phyloP scores from a whole-genome alignment of 148 eudicot species.

The Vaccinium vitisidaea region DNA sequence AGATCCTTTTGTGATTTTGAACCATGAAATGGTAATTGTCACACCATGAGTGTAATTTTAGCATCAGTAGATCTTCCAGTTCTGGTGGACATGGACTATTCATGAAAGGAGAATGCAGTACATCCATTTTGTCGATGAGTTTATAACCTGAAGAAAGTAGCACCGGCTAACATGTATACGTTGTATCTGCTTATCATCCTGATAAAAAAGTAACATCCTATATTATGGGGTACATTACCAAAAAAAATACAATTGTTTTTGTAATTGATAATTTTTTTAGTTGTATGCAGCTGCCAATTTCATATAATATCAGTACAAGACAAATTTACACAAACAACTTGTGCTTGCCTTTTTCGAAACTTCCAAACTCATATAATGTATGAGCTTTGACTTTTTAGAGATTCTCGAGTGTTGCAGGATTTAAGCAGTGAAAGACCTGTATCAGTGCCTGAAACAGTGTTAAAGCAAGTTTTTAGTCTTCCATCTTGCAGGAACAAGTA shows the following conservation, averaged over 20 bases:
- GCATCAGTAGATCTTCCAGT: not conserved
- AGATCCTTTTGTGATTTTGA: constrained; percentile 1
- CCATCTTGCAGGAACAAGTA: constrained; percentile 42
- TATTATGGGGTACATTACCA: too few species aligned
- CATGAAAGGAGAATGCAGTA: not conserved
- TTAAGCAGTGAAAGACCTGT: constrained; percentile 29
- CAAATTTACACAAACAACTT: not conserved
- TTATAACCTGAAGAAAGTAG: not conserved
- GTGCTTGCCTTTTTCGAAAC: not conserved
- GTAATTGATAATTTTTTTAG: not conserved
- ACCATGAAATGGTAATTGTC: not conserved
- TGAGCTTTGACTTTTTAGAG: constrained; percentile 3
- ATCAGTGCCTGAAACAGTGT: constrained; percentile 31
- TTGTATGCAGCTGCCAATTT: not conserved
- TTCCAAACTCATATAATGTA: not conserved
- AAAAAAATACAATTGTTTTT: not conserved
- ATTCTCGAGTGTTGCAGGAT: constrained; percentile 34
- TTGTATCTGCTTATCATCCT: not conserved
- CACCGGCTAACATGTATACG: not conserved
- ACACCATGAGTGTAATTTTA: not conserved
- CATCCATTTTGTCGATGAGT: not conserved
- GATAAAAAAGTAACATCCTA: not conserved
- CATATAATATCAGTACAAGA: not conserved
- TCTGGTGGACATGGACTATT: not conserved
- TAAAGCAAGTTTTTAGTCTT: constrained; percentile 50